A percentile compares a stretch with the other conserved stretches of the same genome.
These are phyloP conservation scores for Mortierella sp. DNA, from an alignment of 371 early-diverging fungal genomes.

Conservation along the genomic window DNA sequence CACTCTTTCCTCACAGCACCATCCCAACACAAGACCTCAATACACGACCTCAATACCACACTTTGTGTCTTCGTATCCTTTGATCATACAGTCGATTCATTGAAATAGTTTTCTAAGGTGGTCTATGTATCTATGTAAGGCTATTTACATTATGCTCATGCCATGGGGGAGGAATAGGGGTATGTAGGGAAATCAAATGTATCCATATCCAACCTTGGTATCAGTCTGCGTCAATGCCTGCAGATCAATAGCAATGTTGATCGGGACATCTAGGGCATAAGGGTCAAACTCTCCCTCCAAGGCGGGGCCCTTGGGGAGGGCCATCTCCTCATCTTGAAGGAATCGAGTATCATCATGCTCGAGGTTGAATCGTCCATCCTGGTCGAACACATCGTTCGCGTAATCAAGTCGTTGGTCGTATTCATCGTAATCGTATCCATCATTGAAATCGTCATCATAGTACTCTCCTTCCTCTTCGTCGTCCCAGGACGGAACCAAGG, in stretches of 20 bases:
- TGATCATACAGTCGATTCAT: too few species aligned
- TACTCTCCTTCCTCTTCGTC: constrained; percentile 16
- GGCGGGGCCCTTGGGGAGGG: background rate
- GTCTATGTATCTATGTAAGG: too few species aligned
- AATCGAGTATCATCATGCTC: too few species aligned
- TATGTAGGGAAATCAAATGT: background rate
- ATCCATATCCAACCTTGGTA: constrained; percentile 11
- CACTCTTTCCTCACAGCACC: too few species aligned
- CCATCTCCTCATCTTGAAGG: too few species aligned
- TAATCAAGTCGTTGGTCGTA: background rate
- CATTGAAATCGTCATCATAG: constrained; percentile 6
- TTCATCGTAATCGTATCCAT: constrained; percentile 14
- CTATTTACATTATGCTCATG: too few species aligned
- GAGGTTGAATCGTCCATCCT: too few species aligned
- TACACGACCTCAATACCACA: too few species aligned
- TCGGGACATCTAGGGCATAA: constrained; percentile 40
- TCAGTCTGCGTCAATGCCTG: constrained; percentile 15
- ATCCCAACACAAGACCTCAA: too few species aligned
- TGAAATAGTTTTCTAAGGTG: too few species aligned
- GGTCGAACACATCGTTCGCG: background rate
- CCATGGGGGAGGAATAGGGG: too few species aligned
- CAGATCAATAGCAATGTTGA: constrained; percentile 34
- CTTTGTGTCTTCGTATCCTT: too few species aligned
- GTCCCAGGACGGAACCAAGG: constrained; percentile 21
- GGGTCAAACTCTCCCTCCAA: constrained; percentile 25